Base-by-base conservation (phyloP, 495 filamentous ascomycete genomes). In the Aspergillus ostianus region DNA sequence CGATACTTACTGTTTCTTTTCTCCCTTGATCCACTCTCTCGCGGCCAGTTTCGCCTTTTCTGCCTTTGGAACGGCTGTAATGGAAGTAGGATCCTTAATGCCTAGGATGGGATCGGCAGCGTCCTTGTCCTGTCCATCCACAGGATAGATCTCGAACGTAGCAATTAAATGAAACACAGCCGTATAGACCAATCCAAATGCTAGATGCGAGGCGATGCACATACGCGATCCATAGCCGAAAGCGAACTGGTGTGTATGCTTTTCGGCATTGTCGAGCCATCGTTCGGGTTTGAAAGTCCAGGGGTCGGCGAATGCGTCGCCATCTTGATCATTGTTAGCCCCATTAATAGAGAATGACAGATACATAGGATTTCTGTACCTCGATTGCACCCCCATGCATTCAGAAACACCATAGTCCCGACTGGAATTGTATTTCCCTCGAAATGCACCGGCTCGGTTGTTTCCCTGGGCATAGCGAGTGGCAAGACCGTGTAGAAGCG, bases 401-500 rank as follows among this genome's bases (percentile, higher is more conserved):
- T 59, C 2, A 59, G 32, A 21, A 59, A 59, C 6, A 59, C 36
- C 9, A 47, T 53, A 18, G 57, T 59, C 12, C 57, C 49, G 4
- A 4, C 10, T 2, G 82, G 82, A 46, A 85, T 83, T 20, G 69
- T 73, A 20, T 76, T 78, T 12, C 77, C 80, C 48, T 81, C 73
- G 77, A 79, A 85, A 2, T 75, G 67, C 13, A 85, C 70, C 52
- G 81, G 78, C 0, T 68, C 72, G 0, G 76, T 72, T 0, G 80
- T 82, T 62, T 80, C 80, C 46, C 81, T 58, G 3, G 81, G 80
- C 20, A 83, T 62, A 32, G 73, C 77, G 74, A 85, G 81, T 0
- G 76, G 66, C 59, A 73, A 74, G n/a, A 82, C 79, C 8, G 81
- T 82, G 55, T 82, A 85, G 58, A 77, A 84, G 3, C 82, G 68